phyloP scores from a whole-genome alignment of 805 yeast genomes.

The Suhomyces pyralidae region DNA sequence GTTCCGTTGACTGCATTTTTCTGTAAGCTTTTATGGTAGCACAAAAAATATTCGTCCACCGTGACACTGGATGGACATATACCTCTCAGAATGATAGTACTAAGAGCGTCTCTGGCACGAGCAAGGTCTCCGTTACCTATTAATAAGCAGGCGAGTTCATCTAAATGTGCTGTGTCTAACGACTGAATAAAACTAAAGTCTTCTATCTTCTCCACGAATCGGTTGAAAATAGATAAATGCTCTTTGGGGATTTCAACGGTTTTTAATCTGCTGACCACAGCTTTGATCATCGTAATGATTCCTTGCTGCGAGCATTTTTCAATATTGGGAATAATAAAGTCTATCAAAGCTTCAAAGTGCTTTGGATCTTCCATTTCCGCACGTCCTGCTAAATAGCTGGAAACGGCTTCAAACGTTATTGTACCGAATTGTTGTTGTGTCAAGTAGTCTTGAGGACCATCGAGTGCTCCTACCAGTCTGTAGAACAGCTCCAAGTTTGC shows the following conservation, averaged over 20 bases:
- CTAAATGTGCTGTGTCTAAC: slow-evolving; percentile 18
- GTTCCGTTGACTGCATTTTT: slow-evolving; percentile 5
- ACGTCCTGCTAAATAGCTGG: neutral
- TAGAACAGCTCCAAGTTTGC: slow-evolving; percentile 5
- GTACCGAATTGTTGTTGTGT: neutral
- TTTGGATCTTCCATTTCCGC: neutral
- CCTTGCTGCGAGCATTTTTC: neutral
- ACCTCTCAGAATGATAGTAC: slow-evolving; percentile 9
- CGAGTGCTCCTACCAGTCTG: neutral
- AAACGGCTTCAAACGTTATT: neutral
- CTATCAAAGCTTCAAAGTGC: neutral
- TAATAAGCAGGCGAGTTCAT: slow-evolving; percentile 22
- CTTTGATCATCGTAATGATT: neutral
- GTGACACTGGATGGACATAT: slow-evolving; percentile 23
- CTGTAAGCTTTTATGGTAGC: slow-evolving; percentile 11
- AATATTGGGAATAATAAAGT: neutral
- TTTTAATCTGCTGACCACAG: neutral
- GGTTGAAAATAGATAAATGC: neutral
- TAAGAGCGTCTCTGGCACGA: slow-evolving; percentile 12
- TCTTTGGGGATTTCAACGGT: neutral
- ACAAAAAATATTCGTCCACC: slow-evolving; percentile 16
- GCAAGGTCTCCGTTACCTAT: slow-evolving; percentile 11
- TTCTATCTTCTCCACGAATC: neutral
- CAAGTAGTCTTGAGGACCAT: neutral
- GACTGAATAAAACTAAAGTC: neutral